Percentiles rank a stretch among this genome's conserved stretches.
Conservation (phyloP, 2,329 filamentous ascomycete species). For the Hypoxylon sp. region DNA sequence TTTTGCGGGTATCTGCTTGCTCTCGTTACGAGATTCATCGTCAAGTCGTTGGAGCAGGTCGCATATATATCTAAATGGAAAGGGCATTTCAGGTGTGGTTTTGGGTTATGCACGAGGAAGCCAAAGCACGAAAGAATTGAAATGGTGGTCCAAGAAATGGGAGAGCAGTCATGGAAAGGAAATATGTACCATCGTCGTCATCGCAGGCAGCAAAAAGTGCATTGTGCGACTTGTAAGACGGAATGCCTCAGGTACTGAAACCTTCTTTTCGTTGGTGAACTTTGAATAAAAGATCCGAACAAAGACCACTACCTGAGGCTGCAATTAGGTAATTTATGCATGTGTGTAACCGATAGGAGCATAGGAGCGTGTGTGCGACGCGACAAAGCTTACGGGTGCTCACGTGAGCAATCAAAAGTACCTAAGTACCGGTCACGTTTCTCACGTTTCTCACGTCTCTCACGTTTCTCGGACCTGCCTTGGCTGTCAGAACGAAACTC, state of each 20-base stretch:
- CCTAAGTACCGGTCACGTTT: conserved; percentile 3
- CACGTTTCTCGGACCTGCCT: not conserved
- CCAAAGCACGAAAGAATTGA: conserved; percentile 8
- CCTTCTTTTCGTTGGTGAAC: not conserved
- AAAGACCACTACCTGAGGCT: conserved; percentile 8
- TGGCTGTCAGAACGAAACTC: not conserved
- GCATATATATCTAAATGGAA: conserved; percentile 80
- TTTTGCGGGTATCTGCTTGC: conserved; percentile 52
- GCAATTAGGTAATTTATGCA: conserved; percentile 18
- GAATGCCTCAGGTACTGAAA: conserved; percentile 19
- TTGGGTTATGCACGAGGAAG: conserved; percentile 4
- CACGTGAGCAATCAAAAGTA: conserved; percentile 44
- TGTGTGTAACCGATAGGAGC: conserved; percentile 18
- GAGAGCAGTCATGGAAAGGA: not conserved
- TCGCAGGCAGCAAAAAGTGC: conserved; percentile 25
- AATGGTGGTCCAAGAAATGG: conserved; percentile 1
- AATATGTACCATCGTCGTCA: not conserved
- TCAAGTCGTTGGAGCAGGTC: conserved; percentile 80
- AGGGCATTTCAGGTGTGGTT: conserved; percentile 59
- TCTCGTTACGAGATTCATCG: conserved; percentile 55
- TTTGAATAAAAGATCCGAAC: not conserved
- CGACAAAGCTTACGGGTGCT: conserved; percentile 48
- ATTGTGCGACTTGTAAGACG: conserved; percentile 17
- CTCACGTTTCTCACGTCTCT: not conserved
- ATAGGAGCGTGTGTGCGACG: conserved; percentile 40